Evolutionary conservation across 106 monocot genomes (phyloP).

Genomic region (Agapanthus africanus): DNA sequence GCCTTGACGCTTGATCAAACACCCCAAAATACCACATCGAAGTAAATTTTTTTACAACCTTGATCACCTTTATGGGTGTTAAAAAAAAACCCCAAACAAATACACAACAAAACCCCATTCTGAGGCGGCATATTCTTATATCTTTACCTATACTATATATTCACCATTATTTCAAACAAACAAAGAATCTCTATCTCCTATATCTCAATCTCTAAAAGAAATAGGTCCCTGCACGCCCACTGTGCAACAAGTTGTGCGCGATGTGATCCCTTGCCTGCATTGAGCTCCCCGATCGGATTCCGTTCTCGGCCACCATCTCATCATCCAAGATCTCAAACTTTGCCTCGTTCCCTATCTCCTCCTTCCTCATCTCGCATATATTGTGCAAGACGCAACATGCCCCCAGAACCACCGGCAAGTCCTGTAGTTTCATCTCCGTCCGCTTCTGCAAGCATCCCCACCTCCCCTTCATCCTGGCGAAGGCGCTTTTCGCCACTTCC

Average conservation of each 20-base stretch:
- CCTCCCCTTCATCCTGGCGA: constrained; percentile 59
- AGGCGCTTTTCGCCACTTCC: constrained; percentile 50
- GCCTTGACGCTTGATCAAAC: too few species aligned
- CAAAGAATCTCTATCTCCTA: too few species aligned
- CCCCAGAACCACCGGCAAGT: constrained; percentile 71
- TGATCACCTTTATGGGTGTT: too few species aligned
- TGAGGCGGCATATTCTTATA: too few species aligned
- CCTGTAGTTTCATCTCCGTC: constrained; percentile 83
- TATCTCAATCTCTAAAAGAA: background rate
- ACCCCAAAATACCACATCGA: too few species aligned
- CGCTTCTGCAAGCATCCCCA: constrained; percentile 94
- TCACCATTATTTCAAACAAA: too few species aligned
- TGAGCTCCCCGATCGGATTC: constrained; percentile 36
- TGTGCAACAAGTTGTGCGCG: constrained; percentile 77
- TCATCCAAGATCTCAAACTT: constrained; percentile 52
- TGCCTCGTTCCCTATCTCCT: constrained; percentile 38
- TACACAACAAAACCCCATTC: too few species aligned
- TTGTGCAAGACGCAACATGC: constrained; percentile 93
- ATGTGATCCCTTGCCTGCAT: constrained; percentile 59
- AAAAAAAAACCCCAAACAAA: too few species aligned
- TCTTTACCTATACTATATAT: too few species aligned
- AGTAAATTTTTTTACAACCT: too few species aligned
- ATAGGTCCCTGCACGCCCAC: constrained; percentile 36
- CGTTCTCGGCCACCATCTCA: constrained; percentile 61
- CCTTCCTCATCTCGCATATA: constrained; percentile 68